A percentile compares a stretch with the other conserved stretches of the same genome.
phyloP scores from a whole-genome alignment of 2,329 filamentous ascomycete species.

The Fusarium lyarnte region DNA sequence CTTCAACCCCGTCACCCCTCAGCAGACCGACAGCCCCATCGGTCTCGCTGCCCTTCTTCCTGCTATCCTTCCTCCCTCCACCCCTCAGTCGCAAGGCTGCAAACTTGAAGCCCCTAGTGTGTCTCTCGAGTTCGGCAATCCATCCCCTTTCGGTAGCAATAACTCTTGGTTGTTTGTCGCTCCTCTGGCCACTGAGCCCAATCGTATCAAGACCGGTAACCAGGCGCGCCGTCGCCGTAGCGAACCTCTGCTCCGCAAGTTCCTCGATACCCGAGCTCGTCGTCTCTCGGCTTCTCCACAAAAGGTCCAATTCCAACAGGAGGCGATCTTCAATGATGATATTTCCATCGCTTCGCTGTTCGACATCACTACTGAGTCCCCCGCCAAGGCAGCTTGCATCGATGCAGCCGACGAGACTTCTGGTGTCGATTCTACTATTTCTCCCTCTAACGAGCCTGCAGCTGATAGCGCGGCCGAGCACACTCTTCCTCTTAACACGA shows the following conservation, averaged over 20 bases:
- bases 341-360: conserved; percentile 16
- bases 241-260: conserved; percentile 47
- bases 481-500: neutral
- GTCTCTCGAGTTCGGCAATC: conserved; percentile 43
- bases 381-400: neutral
- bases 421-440: neutral
- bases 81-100: neutral
- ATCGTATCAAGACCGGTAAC: conserved; percentile 38
- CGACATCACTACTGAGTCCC: neutral
- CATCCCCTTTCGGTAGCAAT: conserved; percentile 43
- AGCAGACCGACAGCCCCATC: conserved; percentile 26
- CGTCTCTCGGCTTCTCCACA: conserved; percentile 45
- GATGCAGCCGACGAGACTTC: neutral
- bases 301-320: conserved; percentile 37
- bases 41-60: conserved; percentile 33
- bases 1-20: neutral
- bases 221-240: conserved; percentile 46
- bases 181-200: conserved; percentile 29
- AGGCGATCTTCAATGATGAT: conserved; percentile 29
- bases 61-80: conserved; percentile 15
- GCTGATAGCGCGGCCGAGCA: neutral
- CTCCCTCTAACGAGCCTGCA: neutral
- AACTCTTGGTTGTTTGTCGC: conserved; percentile 43
- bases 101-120: neutral
- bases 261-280: conserved; percentile 35